Percentiles rank a stretch among this genome's conserved stretches.
These are phyloP conservation scores for Papiliotrema fonsecae DNA, from an alignment of 1,284 basidiomycete genomes.

Conservation along the genomic window DNA sequence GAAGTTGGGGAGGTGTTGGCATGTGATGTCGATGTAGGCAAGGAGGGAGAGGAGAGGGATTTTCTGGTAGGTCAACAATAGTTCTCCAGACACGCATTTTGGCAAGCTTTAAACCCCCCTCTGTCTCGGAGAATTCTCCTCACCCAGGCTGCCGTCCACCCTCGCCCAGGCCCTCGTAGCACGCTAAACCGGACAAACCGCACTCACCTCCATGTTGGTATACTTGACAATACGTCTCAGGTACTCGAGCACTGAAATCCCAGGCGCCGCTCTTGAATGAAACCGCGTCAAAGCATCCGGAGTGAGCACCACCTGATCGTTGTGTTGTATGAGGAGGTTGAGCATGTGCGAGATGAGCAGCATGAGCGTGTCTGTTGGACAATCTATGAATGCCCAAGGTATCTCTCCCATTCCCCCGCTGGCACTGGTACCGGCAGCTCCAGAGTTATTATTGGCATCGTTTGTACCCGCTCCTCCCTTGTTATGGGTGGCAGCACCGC, in stretches of 20 bases:
- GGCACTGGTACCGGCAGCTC: constrained; percentile 2
- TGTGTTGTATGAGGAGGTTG: constrained; percentile 81
- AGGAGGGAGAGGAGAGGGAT: constrained; percentile 81
- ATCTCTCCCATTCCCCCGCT: too few species aligned
- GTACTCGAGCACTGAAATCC: constrained; percentile 81
- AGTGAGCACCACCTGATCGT: constrained; percentile 68
- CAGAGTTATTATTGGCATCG: neutral
- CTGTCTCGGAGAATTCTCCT: too few species aligned
- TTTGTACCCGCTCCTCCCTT: neutral
- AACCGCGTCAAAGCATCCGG: constrained; percentile 69
- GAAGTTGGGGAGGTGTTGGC: constrained; percentile 74
- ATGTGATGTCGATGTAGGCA: constrained; percentile 92
- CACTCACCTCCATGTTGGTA: constrained; percentile 82
- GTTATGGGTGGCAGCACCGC: neutral
- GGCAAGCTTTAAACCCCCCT: too few species aligned
- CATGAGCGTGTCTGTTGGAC: constrained; percentile 71
- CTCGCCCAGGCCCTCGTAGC: too few species aligned
- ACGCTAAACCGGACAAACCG: too few species aligned
- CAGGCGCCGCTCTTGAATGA: constrained; percentile 82
- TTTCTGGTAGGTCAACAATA: constrained; percentile 55
- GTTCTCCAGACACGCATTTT: too few species aligned
- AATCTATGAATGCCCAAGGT: constrained; percentile 55
- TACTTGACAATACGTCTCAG: constrained; percentile 83
- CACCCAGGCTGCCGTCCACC: too few species aligned
- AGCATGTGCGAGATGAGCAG: constrained; percentile 92